These are phyloP conservation scores for Orbilia ellipsospora DNA, from an alignment of 2,329 filamentous ascomycete genomes.

Conservation along the genomic window DNA sequence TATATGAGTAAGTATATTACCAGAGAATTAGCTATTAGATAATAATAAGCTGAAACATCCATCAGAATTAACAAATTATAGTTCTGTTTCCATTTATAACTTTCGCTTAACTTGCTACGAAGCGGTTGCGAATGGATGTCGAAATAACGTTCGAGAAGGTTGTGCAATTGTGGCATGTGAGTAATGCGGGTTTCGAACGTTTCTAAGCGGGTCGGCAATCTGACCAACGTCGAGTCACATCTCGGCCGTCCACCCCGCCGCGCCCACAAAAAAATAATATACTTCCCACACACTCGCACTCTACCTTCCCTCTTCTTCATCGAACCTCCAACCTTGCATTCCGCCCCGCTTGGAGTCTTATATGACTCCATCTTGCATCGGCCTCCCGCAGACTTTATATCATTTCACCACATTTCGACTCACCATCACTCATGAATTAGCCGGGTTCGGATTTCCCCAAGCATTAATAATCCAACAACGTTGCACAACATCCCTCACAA, in stretches of 20 bases:
- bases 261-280: slow-evolving; percentile 10
- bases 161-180: too few relatives aligned
- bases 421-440: slow-evolving; percentile 9
- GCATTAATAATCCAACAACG: slow-evolving; percentile 1
- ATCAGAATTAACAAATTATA: too few relatives aligned
- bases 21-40: too few relatives aligned
- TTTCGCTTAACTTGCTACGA: too few relatives aligned
- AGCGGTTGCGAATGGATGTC: too few relatives aligned
- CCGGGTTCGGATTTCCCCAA: neutral
- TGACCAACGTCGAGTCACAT: slow-evolving; percentile 17
- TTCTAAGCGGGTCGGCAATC: slow-evolving; percentile 5
- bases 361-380: slow-evolving; percentile 43
- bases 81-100: too few relatives aligned
- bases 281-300: slow-evolving; percentile 5
- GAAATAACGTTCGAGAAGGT: too few relatives aligned
- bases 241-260: neutral
- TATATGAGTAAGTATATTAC: too few relatives aligned
- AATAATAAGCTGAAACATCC: too few relatives aligned
- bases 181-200: neutral
- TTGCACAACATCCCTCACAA: neutral
- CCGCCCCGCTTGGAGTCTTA: slow-evolving; percentile 4
- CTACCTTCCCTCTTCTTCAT: slow-evolving; percentile 8
- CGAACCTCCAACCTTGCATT: slow-evolving; percentile 26
- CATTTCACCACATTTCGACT: slow-evolving; percentile 1
- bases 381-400: neutral